Evolutionary conservation across 257 asterid genomes (phyloP).

Genomic region (Primulina eburnea): DNA sequence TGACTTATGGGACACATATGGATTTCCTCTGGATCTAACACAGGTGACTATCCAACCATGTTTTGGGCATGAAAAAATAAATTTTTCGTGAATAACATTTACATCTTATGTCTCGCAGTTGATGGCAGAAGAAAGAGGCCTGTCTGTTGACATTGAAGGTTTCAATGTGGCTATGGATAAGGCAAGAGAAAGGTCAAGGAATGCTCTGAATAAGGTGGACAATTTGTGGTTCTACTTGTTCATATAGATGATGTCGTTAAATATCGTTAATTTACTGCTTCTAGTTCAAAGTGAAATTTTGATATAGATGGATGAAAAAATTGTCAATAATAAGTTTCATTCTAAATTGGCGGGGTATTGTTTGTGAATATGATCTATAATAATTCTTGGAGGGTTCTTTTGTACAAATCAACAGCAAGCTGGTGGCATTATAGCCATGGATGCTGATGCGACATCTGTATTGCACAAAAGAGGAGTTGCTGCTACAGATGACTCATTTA

Average conservation of each 20-base stretch:
- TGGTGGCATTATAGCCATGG: slow-evolving; percentile 76
- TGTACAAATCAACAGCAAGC: slow-evolving; percentile 49
- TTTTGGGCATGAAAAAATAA: not conserved
- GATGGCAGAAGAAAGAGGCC: slow-evolving; percentile 96
- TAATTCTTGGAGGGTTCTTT: not conserved
- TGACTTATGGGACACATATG: slow-evolving; percentile 93
- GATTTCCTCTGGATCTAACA: slow-evolving; percentile 96
- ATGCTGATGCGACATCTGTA: slow-evolving; percentile 87
- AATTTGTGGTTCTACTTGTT: slow-evolving; percentile 20
- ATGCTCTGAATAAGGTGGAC: slow-evolving; percentile 83
- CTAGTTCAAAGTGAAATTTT: slow-evolving; percentile 1
- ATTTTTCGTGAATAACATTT: slow-evolving; percentile 20
- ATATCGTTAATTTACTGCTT: slow-evolving; percentile 3
- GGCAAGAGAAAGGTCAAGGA: slow-evolving; percentile 95
- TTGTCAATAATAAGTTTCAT: slow-evolving; percentile 4
- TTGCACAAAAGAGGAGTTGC: slow-evolving; percentile 73
- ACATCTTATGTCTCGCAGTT: slow-evolving; percentile 44
- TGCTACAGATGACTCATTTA: slow-evolving; percentile 73
- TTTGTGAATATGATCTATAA: slow-evolving; percentile 22
- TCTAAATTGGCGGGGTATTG: not conserved
- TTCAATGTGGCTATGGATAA: slow-evolving; percentile 68
- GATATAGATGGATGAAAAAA: slow-evolving; percentile 21
- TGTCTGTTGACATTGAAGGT: slow-evolving; percentile 76
- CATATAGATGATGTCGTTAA: not conserved
- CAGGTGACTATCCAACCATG: slow-evolving; percentile 50